Base-by-base conservation (phyloP, 768 basidiomycete species). In the Calocybe cyanea region DNA sequence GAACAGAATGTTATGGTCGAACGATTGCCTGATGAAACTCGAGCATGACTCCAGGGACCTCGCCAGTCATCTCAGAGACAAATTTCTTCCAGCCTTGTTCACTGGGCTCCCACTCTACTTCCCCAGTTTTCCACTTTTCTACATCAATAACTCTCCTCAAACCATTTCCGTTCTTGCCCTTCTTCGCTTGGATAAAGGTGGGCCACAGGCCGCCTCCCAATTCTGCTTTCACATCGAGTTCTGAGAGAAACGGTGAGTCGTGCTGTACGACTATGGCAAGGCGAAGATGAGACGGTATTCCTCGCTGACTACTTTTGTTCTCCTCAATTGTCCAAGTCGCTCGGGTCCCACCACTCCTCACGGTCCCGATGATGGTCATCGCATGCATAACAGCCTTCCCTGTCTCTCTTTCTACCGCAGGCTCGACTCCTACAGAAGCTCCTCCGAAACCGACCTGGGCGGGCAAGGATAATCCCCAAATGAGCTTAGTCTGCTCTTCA, bases 281-380 rank as follows among this genome's bases (percentile, higher is more conserved):
- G 25, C 52, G 54, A 32, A 56, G 56, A 33, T 51, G 49, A 3
- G 56, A 51, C 3, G 56, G 58, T 3, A 57, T 57, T 11, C 54
- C 58, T 15, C 52, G 45, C 13, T 51, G 43, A 33, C 58, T 59
- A 35, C 57, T 59, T 20, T 51, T 57, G 23, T 55, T 57, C 37
- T 57, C 54, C 32, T 52, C 56, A 17, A 54, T 40, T 10, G 56
- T 59, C 56, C 58, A 56, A 13, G 37, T 48, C n/a, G 51, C 51
- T 4, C 49, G 48, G 15, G 48, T 42, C 2, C 50, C 45, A 14
- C 34, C 39, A 14, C 43, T 38, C 25, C 54, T 44, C 14, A 49
- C 31, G 9, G 54, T 48, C 18, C 54, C 56, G 19, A 50, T 19
- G 15, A 59, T 55, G 13, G 53, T 47, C 58, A 57, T 59, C 8